Evolutionary conservation across 495 filamentous ascomycete genomes (phyloP), one percentile per base, ranked within the genome.

Genomic region (Chaetomium fimeti): DNA sequence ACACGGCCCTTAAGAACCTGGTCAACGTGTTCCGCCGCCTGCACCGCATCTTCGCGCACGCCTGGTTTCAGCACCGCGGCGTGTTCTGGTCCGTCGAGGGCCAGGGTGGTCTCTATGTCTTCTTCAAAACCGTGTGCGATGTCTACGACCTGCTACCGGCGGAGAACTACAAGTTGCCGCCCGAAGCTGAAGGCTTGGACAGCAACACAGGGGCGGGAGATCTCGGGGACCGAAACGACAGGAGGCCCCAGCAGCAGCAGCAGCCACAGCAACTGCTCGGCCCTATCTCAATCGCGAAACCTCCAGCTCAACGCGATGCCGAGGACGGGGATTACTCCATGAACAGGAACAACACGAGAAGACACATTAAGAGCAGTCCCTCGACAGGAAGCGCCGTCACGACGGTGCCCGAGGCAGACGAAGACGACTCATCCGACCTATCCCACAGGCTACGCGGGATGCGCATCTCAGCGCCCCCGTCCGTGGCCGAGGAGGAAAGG

Each of bases 41-140:
- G 57, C 96, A 98, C 75, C 85, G 94, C 53, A 97, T 98, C 73
- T 98, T 98, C 72, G 95, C 94, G 57, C 94, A 98, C 70, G 94
- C 94, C 13, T 98, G 94, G 94, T 98, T 97, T 75, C 92, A 97
- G 74, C 94, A 98, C 72, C 86, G 92, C 22, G 86, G 86, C 56
- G 88, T 96, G n/a, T 98, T 98, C 72, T 97, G 93, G 92, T 86
- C 90, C 45, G 89, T 97, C n/a, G 95, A 98, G 75, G 83, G 83
- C 15, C 84, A 90, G 72, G 89, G 89, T 53, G 94, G 94, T 12
- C 76, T 98, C 2, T 98, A 98, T 73, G 82, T 94, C 45, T 89
- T 98, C 64, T 98, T 98, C 82, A 98, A 97, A 82, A 95, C 89
- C 0, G 93, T 98, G 36, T 97, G 92, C 70, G 94, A 98, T 70